Evolutionary conservation across 2,329 filamentous ascomycete genomes (phyloP), one percentile per base, ranked within the genome.

Genomic region (Aspergillus sp.): DNA sequence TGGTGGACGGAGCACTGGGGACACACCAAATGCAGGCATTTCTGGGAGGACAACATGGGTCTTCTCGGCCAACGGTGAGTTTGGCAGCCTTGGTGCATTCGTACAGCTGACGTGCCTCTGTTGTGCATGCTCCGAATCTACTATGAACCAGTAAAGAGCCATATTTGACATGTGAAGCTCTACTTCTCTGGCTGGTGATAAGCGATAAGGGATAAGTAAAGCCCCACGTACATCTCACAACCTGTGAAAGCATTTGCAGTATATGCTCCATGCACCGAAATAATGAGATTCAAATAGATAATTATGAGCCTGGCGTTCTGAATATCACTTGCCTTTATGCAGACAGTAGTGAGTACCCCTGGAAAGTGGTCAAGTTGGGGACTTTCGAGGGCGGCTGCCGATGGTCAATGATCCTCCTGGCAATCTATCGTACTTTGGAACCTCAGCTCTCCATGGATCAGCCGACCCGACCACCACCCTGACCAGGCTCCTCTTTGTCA

Each of bases 1-100:
- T 98, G 93, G 92, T 98, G 94, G 94, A 83, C 90, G 47, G 93
- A 97, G 50, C 89, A 94, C 75, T 93, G 92, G 90, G 92, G 90
- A 0, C 91, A 93, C 77, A 81, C 86, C 64, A 85, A 87, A 22
- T 98, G 94, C 77, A 87, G 87, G 74, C 89, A 90, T 64, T 97
- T 97, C 72, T 98, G 94, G 94, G 80, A 89, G 62, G 83, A 89
- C 69, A 89, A 96, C 75, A 91, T 91, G 75, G 82, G 82, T 57
- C 82, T 83, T 61, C 80, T 97, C 66, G 85, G 87, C 65, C 89
- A 91, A 69, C 85, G 90, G 70, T 95, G 74, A 66, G 13, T 4
- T 11, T 45, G 7, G 4, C 8, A 8, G 34, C 15, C 34, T 41
- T 41, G 34, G 13, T 41, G 9, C 11, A 15, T 41, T 41, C 34